These are phyloP conservation scores for Mallotus japonicus DNA, from an alignment of 441 rosid species.

Conservation along the genomic window DNA sequence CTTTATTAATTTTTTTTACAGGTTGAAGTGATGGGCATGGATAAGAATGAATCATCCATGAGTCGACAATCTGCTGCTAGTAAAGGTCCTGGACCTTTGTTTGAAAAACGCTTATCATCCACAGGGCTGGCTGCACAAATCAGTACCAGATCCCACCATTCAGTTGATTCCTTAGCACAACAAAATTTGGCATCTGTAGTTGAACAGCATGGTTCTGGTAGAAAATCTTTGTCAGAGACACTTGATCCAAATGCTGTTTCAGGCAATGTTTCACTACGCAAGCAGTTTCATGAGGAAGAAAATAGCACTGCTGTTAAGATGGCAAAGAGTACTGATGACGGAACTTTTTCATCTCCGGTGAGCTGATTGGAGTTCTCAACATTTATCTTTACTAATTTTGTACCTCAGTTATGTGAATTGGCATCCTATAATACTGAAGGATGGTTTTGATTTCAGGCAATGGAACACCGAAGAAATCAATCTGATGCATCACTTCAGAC, in stretches of 20 bases:
- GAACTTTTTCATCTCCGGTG: conserved; percentile 46
- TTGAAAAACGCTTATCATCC: conserved; percentile 58
- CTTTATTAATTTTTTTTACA: conserved; percentile 24
- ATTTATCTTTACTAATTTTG: neutral
- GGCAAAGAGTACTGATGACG: conserved; percentile 53
- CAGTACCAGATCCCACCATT: conserved; percentile 51
- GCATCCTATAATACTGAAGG: conserved; percentile 1
- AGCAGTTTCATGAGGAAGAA: conserved; percentile 82
- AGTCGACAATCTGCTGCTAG: conserved; percentile 44
- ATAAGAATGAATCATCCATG: conserved; percentile 64
- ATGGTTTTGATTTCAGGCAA: conserved; percentile 45
- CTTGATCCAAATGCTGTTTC: conserved; percentile 55
- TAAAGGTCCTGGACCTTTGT: conserved; percentile 48
- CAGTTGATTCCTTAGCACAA: conserved; percentile 54
- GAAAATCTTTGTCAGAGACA: conserved; percentile 83
- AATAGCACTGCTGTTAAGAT: conserved; percentile 41
- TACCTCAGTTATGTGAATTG: neutral
- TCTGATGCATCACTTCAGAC: conserved; percentile 32
- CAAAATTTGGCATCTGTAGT: conserved; percentile 75
- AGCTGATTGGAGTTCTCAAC: conserved; percentile 16
- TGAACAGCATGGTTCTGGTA: conserved; percentile 83
- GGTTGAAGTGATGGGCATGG: conserved; percentile 79
- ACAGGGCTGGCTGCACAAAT: conserved; percentile 46
- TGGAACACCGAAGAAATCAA: conserved; percentile 43
- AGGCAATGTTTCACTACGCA: conserved; percentile 74